These are phyloP conservation scores for Purshia tridentata DNA, from an alignment of 306 rosid species.

Conservation along the genomic window DNA sequence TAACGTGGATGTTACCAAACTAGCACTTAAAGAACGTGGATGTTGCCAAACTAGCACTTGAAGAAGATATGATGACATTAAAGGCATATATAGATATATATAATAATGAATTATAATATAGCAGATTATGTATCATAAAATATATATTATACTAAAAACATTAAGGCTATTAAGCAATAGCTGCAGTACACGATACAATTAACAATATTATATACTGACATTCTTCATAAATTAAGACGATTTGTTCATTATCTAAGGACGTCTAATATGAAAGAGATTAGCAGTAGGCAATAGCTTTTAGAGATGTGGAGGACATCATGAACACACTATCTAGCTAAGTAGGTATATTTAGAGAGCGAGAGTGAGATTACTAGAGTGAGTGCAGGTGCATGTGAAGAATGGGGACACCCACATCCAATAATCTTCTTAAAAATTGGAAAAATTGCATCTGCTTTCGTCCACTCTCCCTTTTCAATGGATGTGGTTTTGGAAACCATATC, in stretches of 20 bases:
- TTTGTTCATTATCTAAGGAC: neutral
- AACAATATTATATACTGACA: neutral
- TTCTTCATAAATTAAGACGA: neutral
- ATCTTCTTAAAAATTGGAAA: conserved; percentile 4
- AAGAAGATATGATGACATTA: conserved; percentile 2
- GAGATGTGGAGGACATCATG: conserved; percentile 63
- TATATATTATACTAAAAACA: neutral
- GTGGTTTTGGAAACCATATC: conserved; percentile 17
- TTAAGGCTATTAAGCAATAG: too few species aligned
- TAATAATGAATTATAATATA: neutral
- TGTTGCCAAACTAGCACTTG: conserved; percentile 5
- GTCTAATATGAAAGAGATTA: conserved; percentile 2
- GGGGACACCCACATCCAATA: neutral
- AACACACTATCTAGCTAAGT: conserved; percentile 39
- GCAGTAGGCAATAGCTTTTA: neutral
- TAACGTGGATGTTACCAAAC: too few species aligned
- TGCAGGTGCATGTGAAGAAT: neutral
- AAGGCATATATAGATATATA: neutral
- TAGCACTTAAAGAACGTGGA: neutral
- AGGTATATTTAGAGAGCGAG: neutral
- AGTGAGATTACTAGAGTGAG: neutral
- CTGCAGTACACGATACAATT: neutral
- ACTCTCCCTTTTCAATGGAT: conserved; percentile 5
- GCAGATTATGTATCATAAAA: neutral
- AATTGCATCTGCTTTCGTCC: conserved; percentile 30